Evolutionary conservation across 345 rosid species (phyloP).

Genomic region (Gossypioides kirkii): DNA sequence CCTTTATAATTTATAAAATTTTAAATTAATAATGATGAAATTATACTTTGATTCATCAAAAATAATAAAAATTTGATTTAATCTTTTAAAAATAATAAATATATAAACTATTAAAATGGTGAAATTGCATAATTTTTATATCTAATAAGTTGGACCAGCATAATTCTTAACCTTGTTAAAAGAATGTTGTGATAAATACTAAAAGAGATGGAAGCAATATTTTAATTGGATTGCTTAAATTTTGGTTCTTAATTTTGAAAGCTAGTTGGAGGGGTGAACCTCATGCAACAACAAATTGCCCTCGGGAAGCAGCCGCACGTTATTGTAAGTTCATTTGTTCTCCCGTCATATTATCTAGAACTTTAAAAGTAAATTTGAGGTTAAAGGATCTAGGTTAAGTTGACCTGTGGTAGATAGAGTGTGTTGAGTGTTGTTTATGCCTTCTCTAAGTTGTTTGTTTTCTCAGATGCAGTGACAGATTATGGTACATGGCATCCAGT

Average conservation of each 20-base stretch:
- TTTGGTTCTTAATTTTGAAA: slow-evolving; percentile 20
- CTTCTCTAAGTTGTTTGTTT: neutral
- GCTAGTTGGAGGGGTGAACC: slow-evolving; percentile 98
- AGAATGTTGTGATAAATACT: too few species aligned
- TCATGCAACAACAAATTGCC: slow-evolving; percentile 68
- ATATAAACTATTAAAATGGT: too few species aligned
- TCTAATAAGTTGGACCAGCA: too few species aligned
- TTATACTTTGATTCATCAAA: too few species aligned
- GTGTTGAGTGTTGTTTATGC: neutral
- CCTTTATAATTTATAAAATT: too few species aligned
- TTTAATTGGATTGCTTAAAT: neutral
- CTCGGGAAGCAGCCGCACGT: slow-evolving; percentile 83
- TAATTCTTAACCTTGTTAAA: too few species aligned
- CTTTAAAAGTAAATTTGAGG: neutral
- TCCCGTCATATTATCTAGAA: neutral
- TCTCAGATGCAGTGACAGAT: neutral
- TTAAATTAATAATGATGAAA: too few species aligned
- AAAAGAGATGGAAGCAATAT: too few species aligned
- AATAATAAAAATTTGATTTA: too few species aligned
- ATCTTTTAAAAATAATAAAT: too few species aligned
- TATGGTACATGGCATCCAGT: neutral
- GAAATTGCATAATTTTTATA: too few species aligned
- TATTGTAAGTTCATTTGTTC: slow-evolving; percentile 40
- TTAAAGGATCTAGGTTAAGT: neutral
- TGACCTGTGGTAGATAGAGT: neutral